Evolutionary conservation across 2,329 filamentous ascomycete species (phyloP).

Genomic region (Nothophoma quercina): DNA sequence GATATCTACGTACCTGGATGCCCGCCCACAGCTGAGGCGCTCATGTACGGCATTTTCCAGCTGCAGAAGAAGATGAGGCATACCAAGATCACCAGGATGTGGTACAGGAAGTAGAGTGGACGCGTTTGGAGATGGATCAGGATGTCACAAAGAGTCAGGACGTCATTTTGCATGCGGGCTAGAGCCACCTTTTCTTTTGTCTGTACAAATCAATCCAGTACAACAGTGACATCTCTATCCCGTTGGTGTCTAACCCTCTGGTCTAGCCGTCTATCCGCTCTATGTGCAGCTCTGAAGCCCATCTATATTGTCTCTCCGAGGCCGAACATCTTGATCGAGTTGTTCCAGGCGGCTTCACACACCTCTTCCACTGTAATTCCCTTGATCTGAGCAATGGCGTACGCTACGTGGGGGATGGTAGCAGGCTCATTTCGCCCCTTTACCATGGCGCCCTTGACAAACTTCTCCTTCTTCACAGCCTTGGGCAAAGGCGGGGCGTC

Average conservation of each 20-base stretch:
- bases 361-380: slow-evolving; percentile 80
- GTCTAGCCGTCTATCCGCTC: too few relatives aligned
- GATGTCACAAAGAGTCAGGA: too few relatives aligned
- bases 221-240: too few relatives aligned
- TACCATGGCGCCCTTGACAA: slow-evolving; percentile 84
- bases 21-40: slow-evolving; percentile 62
- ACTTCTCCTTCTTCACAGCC: slow-evolving; percentile 95
- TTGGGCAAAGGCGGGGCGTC: slow-evolving; percentile 77
- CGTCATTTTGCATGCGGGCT: slow-evolving; percentile 32
- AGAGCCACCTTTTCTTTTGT: slow-evolving; percentile 22
- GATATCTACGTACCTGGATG: slow-evolving; percentile 85
- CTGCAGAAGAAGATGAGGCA: slow-evolving; percentile 79
- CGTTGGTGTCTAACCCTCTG: not conserved
- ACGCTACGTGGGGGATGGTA: slow-evolving; percentile 84
- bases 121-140: slow-evolving; percentile 19
- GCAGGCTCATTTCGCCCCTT: slow-evolving; percentile 96
- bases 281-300: not conserved
- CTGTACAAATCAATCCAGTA: slow-evolving; percentile 30
- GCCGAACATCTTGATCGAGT: slow-evolving; percentile 51
- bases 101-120: slow-evolving; percentile 61
- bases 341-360: slow-evolving; percentile 70
- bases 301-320: slow-evolving; percentile 39
- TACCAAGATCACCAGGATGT: slow-evolving; percentile 64
- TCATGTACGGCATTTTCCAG: slow-evolving; percentile 73
- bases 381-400: slow-evolving; percentile 87